Conservation (phyloP, 768 basidiomycete genomes). For the Phanerochaete carnosa region DNA sequence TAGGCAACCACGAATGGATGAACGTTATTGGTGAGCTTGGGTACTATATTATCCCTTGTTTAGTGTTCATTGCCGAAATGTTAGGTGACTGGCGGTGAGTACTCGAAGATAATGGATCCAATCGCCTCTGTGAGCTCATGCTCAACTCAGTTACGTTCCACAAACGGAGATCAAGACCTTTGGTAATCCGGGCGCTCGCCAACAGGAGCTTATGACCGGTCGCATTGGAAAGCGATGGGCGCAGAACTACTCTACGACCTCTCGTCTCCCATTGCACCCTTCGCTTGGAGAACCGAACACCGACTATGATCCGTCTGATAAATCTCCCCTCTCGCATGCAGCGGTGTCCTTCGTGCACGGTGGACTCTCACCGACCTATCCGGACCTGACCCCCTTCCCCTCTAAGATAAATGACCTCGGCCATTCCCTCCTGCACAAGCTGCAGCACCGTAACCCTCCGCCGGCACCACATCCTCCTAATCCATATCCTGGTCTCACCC, state of each 20-base stretch:
- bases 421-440: constrained; percentile 60
- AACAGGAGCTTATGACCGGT: constrained; percentile 71
- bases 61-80: constrained; percentile 3
- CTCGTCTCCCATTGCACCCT: constrained; percentile 78
- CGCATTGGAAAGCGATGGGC: constrained; percentile 82
- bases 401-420: constrained; percentile 77
- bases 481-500: constrained; percentile 70
- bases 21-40: constrained; percentile 67
- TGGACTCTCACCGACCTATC: constrained; percentile 77
- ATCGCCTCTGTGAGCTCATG: neutral
- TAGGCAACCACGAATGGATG: constrained; percentile 99
- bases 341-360: constrained; percentile 94
- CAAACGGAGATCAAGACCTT: constrained; percentile 81
- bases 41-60: constrained; percentile 2
- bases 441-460: constrained; percentile 62
- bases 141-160: constrained; percentile 58
- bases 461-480: constrained; percentile 78
- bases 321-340: constrained; percentile 59
- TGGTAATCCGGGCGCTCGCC: constrained; percentile 65
- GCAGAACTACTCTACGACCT: constrained; percentile 76
- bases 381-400: constrained; percentile 78
- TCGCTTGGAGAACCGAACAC: constrained; percentile 66
- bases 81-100: constrained; percentile 77
- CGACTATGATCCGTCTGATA: constrained; percentile 43
- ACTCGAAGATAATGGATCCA: constrained; percentile 26